Evolutionary conservation across 164 flowering plant genomes (phyloP).

Genomic region (Chimonanthus praecox): DNA sequence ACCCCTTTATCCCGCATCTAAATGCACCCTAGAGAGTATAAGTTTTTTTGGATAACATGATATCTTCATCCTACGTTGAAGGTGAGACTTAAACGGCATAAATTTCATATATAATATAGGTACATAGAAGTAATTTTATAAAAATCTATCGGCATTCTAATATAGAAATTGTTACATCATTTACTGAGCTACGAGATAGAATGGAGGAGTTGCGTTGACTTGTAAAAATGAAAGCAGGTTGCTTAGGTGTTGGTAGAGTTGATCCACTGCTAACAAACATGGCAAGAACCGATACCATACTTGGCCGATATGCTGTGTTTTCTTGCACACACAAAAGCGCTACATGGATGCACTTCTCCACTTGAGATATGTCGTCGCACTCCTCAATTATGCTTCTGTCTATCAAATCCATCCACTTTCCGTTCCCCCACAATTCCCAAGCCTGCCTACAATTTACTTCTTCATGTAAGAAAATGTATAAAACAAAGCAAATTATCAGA

Average conservation of each 20-base stretch:
- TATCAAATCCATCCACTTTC: slow-evolving; percentile 7
- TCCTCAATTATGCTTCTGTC: slow-evolving; percentile 4
- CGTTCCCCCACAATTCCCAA: slow-evolving; percentile 6
- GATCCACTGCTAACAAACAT: slow-evolving; percentile 3
- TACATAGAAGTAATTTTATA: too few species aligned
- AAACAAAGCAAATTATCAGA: background rate
- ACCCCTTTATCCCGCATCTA: too few species aligned
- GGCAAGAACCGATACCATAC: background rate
- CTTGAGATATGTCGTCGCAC: background rate
- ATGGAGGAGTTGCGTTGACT: background rate
- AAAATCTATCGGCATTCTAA: slow-evolving; percentile 1
- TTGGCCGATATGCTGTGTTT: slow-evolving; percentile 1
- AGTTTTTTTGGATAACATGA: too few species aligned
- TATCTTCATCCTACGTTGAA: too few species aligned
- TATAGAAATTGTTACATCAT: slow-evolving; percentile 4
- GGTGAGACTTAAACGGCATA: too few species aligned
- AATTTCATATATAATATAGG: too few species aligned
- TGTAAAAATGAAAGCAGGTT: slow-evolving; percentile 13
- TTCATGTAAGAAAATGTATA: background rate
- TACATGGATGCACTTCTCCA: slow-evolving; percentile 8
- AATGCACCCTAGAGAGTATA: too few species aligned
- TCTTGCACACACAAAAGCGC: slow-evolving; percentile 12
- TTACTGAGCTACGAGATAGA: slow-evolving; percentile 2
- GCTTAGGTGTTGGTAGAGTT: slow-evolving; percentile 13
- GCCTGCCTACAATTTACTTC: background rate